phyloP scores from a whole-genome alignment of 2,329 filamentous ascomycete species.

The Cytospora leucostoma region DNA sequence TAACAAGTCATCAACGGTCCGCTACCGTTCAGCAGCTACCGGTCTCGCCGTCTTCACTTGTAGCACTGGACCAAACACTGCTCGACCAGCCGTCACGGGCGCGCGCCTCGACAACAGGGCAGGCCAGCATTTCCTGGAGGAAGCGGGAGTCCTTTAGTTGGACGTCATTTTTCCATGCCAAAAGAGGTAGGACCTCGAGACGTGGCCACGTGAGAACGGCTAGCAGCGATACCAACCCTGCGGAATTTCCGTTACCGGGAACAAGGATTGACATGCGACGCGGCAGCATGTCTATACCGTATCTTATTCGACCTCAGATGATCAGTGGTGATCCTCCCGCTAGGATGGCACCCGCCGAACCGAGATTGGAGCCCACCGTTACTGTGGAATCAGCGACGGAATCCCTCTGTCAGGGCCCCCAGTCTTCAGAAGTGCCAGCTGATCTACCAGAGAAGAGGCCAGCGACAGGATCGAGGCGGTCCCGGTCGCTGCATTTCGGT shows the following conservation, averaged over 20 bases:
- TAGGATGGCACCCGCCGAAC: slow-evolving; percentile 20
- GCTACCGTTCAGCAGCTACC: slow-evolving; percentile 63
- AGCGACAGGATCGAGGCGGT: slow-evolving; percentile 51
- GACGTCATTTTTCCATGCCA: slow-evolving; percentile 61
- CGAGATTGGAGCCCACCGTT: slow-evolving; percentile 19
- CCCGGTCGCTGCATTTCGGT: slow-evolving; percentile 61
- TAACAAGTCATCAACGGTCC: slow-evolving; percentile 77
- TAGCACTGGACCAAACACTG: slow-evolving; percentile 34
- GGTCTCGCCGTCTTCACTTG: slow-evolving; percentile 27
- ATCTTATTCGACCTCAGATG: slow-evolving; percentile 41
- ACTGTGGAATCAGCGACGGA: slow-evolving; percentile 16
- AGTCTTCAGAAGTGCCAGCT: slow-evolving; percentile 20
- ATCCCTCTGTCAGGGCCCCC: slow-evolving; percentile 14
- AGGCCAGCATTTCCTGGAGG: slow-evolving; percentile 25
- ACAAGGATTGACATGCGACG: slow-evolving; percentile 34
- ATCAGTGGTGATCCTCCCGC: slow-evolving; percentile 27
- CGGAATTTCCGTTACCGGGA: slow-evolving; percentile 38
- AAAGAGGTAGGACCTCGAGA: slow-evolving; percentile 35
- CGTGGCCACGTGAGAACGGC: slow-evolving; percentile 31
- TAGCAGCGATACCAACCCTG: slow-evolving; percentile 36
- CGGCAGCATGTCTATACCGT: slow-evolving; percentile 35
- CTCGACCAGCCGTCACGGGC: slow-evolving; percentile 39
- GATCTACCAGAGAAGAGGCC: slow-evolving; percentile 43
- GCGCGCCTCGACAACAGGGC: slow-evolving; percentile 28
- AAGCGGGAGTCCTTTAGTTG: slow-evolving; percentile 40